Conservation (phyloP, 2,329 filamentous ascomycete genomes). For the Arthrobotrys sinensis region DNA sequence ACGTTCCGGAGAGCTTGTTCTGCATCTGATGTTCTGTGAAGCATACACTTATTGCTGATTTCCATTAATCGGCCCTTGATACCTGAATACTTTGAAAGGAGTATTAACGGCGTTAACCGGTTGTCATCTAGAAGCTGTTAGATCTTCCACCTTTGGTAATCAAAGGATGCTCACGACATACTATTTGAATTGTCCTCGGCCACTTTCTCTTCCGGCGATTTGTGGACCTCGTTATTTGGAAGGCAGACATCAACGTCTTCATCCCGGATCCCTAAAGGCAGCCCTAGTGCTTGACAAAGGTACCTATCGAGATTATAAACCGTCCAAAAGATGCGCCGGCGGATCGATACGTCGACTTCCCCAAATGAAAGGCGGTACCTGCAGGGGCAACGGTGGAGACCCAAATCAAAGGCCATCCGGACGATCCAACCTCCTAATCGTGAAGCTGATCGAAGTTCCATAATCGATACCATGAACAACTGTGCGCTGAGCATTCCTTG, state of each 20-base stretch:
- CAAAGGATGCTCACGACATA: conserved; percentile 23
- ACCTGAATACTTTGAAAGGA: conserved; percentile 70
- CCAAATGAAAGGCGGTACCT: conserved; percentile 72
- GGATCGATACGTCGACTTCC: conserved; percentile 69
- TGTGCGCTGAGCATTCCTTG: conserved; percentile 73
- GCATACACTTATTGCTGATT: conserved; percentile 72
- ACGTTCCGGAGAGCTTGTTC: conserved; percentile 69
- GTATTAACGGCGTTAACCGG: conserved; percentile 67
- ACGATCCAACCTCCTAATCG: conserved; percentile 73
- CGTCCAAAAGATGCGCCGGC: conserved; percentile 74
- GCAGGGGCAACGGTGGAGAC: conserved; percentile 74
- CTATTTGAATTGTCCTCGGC: conserved; percentile 37
- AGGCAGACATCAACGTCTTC: conserved; percentile 75
- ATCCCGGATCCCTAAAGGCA: conserved; percentile 73
- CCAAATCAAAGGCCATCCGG: conserved; percentile 73
- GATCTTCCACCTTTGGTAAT: neutral
- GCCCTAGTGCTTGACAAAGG: conserved; percentile 73
- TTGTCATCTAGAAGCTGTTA: conserved; percentile 24
- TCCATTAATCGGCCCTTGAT: conserved; percentile 72
- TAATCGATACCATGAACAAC: conserved; percentile 73
- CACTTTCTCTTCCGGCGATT: conserved; percentile 57
- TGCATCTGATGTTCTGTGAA: conserved; percentile 69
- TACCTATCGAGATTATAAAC: conserved; percentile 73
- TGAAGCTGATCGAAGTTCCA: conserved; percentile 74
- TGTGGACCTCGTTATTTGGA: conserved; percentile 70